phyloP scores from a whole-genome alignment of 2,329 filamentous ascomycete genomes.

The Xylaria sp. region DNA sequence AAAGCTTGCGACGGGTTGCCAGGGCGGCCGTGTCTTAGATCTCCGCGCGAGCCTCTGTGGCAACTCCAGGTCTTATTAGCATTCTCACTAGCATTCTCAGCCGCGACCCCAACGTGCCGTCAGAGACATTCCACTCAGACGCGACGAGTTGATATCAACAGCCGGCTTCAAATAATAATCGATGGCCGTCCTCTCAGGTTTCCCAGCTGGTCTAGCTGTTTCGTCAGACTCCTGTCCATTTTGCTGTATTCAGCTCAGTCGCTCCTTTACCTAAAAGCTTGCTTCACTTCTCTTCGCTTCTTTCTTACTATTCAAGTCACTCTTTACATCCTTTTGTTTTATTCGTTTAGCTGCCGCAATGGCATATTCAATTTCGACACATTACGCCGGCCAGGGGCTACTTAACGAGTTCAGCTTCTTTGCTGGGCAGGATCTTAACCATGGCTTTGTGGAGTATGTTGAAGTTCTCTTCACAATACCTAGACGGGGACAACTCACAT shows the following conservation, averaged over 20 bases:
- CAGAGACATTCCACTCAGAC: slow-evolving; percentile 27
- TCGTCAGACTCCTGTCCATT: slow-evolving; percentile 5
- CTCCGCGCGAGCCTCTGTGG: slow-evolving; percentile 15
- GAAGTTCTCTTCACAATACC: slow-evolving; percentile 11
- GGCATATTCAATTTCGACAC: slow-evolving; percentile 36
- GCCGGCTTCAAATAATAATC: slow-evolving; percentile 25
- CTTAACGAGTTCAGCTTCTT: slow-evolving; percentile 53
- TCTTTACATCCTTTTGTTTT: slow-evolving; percentile 6
- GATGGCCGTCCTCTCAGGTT: neutral
- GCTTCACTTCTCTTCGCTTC: slow-evolving; percentile 19
- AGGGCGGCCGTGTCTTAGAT: slow-evolving; percentile 29
- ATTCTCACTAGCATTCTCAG: slow-evolving; percentile 37
- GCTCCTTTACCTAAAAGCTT: slow-evolving; percentile 25
- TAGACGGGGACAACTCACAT: neutral
- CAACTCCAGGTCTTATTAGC: slow-evolving; percentile 30
- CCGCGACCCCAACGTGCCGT: slow-evolving; percentile 21
- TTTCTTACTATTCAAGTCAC: neutral
- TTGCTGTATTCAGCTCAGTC: slow-evolving; percentile 20
- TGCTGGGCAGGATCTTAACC: slow-evolving; percentile 60
- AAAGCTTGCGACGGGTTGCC: slow-evolving; percentile 10
- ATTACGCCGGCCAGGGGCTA: slow-evolving; percentile 37
- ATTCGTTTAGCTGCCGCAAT: slow-evolving; percentile 16
- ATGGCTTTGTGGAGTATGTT: slow-evolving; percentile 69
- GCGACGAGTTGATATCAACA: slow-evolving; percentile 16
- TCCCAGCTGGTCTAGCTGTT: slow-evolving; percentile 5